Base-by-base conservation (phyloP, 2,329 filamentous ascomycete genomes). In the Colletotrichum siamense region DNA sequence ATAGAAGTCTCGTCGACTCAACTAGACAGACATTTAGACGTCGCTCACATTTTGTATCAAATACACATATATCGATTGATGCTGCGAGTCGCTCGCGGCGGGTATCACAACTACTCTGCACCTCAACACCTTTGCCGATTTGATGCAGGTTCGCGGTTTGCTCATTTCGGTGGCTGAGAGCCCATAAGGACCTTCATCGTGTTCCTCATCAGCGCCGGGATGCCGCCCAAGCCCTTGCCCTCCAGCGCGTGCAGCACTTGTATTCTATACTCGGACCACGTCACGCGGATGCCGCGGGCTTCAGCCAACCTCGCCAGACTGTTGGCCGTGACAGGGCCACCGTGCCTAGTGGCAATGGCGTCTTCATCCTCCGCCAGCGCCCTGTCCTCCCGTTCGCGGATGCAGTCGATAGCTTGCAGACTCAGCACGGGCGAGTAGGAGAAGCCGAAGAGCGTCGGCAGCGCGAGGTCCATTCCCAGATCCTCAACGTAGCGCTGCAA, bases 181-280 rank as follows among this genome's bases (percentile, higher is more conserved):
- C 87, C 90, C 84, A 92, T 92, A 79, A 96, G 84, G 67, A 93
- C 92, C 82, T 94, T 95, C 91, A 97, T 95, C 2, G 95, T 96
- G 80, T 92, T 95, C 83, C 94, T 94, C 89, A 98, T 93, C 80
- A 98, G 85, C 78, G 93, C 89, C 18, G 91, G 90, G 34, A 96
- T 88, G 0, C 95, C 95, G 13, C 83, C 85, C 62, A 94, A 88
- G 0, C 94, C 94, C 69, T 89, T 89, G 8, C 85, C 86, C 75
- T 94, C 93, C 77, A 98, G 84, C 84, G 92, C 92, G 66, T 89
- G 88, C 73, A 98, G 85, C 77, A 96, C 93, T n/a, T 91, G 90
- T 8, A 95, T 87, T 74, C 94, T 89, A 83, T 96, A 98, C 66
- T 94, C 92, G 79, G 93, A 91, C 94, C 94, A 98, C 16, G 87